Base-by-base conservation (phyloP, 2,329 filamentous ascomycete genomes). In the Zymoseptoria passerinii region DNA sequence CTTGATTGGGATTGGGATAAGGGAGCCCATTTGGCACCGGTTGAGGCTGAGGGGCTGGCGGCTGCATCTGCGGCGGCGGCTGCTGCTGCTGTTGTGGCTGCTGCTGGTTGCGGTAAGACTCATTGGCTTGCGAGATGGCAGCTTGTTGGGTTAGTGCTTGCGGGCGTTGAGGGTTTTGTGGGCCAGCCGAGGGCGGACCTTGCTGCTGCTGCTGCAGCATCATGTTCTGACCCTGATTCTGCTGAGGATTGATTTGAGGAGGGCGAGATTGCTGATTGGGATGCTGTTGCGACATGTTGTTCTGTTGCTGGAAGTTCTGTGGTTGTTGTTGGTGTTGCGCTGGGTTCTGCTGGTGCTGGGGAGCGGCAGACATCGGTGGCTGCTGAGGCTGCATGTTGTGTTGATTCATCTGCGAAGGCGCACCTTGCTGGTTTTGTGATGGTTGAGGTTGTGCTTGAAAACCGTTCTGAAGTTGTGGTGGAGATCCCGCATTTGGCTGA, bases 111-210 rank as follows among this genome's bases (percentile, higher is more conserved):
- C 29, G 56, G 55, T 66, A 65, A 5, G 60, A 57, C 10, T 58
- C 53, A 1, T 61, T 58, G 28, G 76, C 76, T 49, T 73, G 72
- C 57, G 68, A 70, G 58, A 78, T 73, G 2, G 77, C 77, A 48
- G 74, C 75, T 63, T 75, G 72, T 62, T 78, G 77, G 19, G 74
- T 73, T 52, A 78, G 73, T 13, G 67, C 53, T 53, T 70, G 69
- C 23, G 68, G 69, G n/a, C 63, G 65, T 27, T 67, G 63, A 13
- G 58, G 64, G 35, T 60, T 59, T 35, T 61, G 63, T 50, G 63
- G 65, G 18, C 50, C 51, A 44, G 61, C 60, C 44, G 53, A 65
- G 57, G 59, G 59, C 27, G 61, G 58, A 13, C 48, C 58, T 20
- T 61, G 62, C 49, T 64, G 65, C 19, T 59, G 62, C 52, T 62